These are phyloP conservation scores for Lodderomyces jiufengensis DNA, from an alignment of 1,139 yeast species.

Conservation along the genomic window DNA sequence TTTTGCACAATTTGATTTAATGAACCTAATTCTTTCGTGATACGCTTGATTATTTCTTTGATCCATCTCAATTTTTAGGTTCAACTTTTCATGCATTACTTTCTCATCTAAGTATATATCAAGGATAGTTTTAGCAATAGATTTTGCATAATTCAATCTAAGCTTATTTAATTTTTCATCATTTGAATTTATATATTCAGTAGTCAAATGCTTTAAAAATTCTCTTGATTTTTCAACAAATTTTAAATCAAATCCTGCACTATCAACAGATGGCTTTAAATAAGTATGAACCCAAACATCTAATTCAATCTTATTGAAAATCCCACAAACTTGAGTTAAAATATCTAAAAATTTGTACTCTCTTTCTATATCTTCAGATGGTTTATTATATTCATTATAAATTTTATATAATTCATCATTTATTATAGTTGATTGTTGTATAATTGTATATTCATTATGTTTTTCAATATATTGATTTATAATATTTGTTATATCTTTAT, in stretches of 20 bases:
- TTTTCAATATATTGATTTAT: conserved; percentile 28
- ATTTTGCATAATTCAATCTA: conserved; percentile 22
- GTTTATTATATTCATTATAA: conserved; percentile 37
- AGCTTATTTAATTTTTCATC: conserved; percentile 25
- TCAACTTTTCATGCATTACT: conserved; percentile 16
- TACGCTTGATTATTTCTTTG: conserved; percentile 29
- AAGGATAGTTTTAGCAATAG: conserved; percentile 28
- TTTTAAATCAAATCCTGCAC: conserved; percentile 48
- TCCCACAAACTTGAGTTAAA: conserved; percentile 36
- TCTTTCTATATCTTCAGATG: conserved; percentile 26
- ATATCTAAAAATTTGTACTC: conserved; percentile 48
- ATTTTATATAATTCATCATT: conserved; percentile 49
- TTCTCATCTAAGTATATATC: conserved; percentile 25
- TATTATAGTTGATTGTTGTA: conserved; percentile 33
- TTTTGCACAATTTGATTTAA: conserved; percentile 39
- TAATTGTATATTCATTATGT: conserved; percentile 38
- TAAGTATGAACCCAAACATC: conserved; percentile 53
- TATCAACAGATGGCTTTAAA: conserved; percentile 54
- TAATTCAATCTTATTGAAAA: conserved; percentile 38
- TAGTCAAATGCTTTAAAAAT: conserved; percentile 35
- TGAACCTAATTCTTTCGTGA: conserved; percentile 49
- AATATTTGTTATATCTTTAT: conserved; percentile 15
- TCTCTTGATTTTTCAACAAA: conserved; percentile 43
- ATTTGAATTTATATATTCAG: conserved; percentile 19
- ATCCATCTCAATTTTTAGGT: conserved; percentile 16